A percentile compares a stretch with the other conserved stretches of the same genome.
Evolutionary conservation across 2,329 filamentous ascomycete species (phyloP).

Genomic region (Alternaria hordeiaustralica): DNA sequence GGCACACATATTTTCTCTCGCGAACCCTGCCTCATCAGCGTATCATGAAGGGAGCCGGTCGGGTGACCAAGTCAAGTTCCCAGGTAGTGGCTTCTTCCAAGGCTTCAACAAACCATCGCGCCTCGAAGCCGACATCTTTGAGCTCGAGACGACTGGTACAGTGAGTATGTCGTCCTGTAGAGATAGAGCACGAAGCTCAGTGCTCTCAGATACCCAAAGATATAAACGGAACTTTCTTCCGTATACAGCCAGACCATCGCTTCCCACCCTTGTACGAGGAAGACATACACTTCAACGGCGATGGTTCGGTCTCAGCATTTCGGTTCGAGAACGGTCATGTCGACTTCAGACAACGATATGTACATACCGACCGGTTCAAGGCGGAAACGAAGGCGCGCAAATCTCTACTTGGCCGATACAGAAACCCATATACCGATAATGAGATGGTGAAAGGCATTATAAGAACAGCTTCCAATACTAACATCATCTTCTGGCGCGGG

Average conservation of each 20-base stretch:
- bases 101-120: slow-evolving; percentile 52
- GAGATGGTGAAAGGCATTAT: slow-evolving; percentile 63
- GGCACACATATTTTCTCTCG: slow-evolving; percentile 45
- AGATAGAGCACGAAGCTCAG: background rate
- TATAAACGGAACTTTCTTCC: slow-evolving; percentile 55
- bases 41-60: slow-evolving; percentile 33
- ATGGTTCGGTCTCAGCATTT: slow-evolving; percentile 54
- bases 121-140: slow-evolving; percentile 50
- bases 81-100: slow-evolving; percentile 44
- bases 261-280: slow-evolving; percentile 63
- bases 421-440: slow-evolving; percentile 64
- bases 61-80: slow-evolving; percentile 42
- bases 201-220: slow-evolving; percentile 46
- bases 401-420: slow-evolving; percentile 61
- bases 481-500: slow-evolving; percentile 65
- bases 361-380: slow-evolving; percentile 52
- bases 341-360: slow-evolving; percentile 52
- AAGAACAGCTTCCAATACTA: slow-evolving; percentile 65
- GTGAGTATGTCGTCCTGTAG: slow-evolving; percentile 5
- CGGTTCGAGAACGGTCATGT: slow-evolving; percentile 52
- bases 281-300: slow-evolving; percentile 59
- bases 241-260: slow-evolving; percentile 54
- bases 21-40: slow-evolving; percentile 28
- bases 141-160: slow-evolving; percentile 49
- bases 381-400: slow-evolving; percentile 48